Evolutionary conservation across 768 basidiomycete species (phyloP).

Genomic region (Russula sp.): DNA sequence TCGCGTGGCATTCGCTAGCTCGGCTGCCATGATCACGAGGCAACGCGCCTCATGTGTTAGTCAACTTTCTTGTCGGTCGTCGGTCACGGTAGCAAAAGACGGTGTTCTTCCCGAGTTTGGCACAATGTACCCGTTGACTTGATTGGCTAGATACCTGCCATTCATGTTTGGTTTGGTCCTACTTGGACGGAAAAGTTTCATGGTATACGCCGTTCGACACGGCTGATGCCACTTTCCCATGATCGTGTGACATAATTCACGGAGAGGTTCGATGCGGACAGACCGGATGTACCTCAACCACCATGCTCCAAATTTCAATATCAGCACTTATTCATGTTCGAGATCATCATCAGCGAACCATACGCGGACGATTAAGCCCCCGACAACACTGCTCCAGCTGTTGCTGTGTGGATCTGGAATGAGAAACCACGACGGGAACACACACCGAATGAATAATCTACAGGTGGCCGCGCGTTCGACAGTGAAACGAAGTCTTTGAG

Average conservation of each 20-base stretch:
- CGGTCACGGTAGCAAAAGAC: constrained; percentile 22
- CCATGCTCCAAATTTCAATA: background rate
- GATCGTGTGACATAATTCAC: background rate
- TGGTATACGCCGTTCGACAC: background rate
- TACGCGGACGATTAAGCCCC: background rate
- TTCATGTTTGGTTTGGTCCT: background rate
- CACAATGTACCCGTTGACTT: constrained; percentile 40
- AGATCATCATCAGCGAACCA: background rate
- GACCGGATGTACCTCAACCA: constrained; percentile 4
- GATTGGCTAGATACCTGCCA: background rate
- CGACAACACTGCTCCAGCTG: background rate
- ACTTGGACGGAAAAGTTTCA: background rate
- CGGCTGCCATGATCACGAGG: constrained; percentile 58
- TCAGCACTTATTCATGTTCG: background rate
- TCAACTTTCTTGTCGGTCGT: constrained; percentile 44
- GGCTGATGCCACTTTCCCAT: background rate
- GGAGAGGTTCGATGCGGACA: background rate
- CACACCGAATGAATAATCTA: background rate
- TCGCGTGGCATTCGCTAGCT: constrained; percentile 62
- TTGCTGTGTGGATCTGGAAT: background rate
- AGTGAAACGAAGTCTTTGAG: background rate
- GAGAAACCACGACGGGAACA: background rate
- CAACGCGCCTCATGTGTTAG: constrained; percentile 60
- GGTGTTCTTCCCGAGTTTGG: constrained; percentile 55
- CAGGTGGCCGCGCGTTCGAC: background rate